Base-by-base conservation (phyloP, 768 basidiomycete genomes). In the Termitomyces sp. region DNA sequence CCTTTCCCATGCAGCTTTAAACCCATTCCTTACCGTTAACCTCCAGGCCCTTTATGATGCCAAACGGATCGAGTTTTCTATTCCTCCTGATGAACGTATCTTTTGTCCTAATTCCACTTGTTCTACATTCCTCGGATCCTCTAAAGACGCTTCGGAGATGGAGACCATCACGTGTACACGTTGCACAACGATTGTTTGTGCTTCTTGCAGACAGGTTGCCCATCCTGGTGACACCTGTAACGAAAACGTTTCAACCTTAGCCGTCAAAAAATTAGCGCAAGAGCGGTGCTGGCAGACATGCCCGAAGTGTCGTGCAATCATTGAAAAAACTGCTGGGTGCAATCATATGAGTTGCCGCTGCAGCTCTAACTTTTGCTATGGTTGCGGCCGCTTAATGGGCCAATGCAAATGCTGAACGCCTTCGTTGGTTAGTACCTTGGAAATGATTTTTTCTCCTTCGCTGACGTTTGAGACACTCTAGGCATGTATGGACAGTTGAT, bases 321-420 rank as follows among this genome's bases (percentile, higher is more conserved):
- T 87, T 31, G 86, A 87, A 59, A 73, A 84, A 21, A 67, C 67
- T 10, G 61, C 70, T 4, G 85, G 86, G 0, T 87, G 86, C 55
- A 83, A 78, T 64, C 86, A 87, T 52, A 86, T 87, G 69, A 80
- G 76, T n/a, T 87, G 85, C 59, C 73, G 73, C 19, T 85, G 84
- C 62, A 66, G 71, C 14, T 68, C 75, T 0, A 66, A 87, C 59
- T 87, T 87, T 66, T 87, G 86, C 62, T 87, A 89, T 63, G 55
- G 82, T 10, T 89, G 88, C 62, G 80, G 81, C 0, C 76, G 67
- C 30, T 69, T 17, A 28, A 45, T 58, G 48, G 30, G 30, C 8
- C 10, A 54, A 17, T 89, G 87, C 87, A 87, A 82, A 68, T 75
- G 68, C 0, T 44, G 43, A 43, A 33, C 6, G 26, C 33, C 15